Percentiles rank a stretch among this genome's conserved stretches.
Evolutionary conservation across 1,284 basidiomycete species (phyloP).

Genomic region (Ceratobasidium sp.): DNA sequence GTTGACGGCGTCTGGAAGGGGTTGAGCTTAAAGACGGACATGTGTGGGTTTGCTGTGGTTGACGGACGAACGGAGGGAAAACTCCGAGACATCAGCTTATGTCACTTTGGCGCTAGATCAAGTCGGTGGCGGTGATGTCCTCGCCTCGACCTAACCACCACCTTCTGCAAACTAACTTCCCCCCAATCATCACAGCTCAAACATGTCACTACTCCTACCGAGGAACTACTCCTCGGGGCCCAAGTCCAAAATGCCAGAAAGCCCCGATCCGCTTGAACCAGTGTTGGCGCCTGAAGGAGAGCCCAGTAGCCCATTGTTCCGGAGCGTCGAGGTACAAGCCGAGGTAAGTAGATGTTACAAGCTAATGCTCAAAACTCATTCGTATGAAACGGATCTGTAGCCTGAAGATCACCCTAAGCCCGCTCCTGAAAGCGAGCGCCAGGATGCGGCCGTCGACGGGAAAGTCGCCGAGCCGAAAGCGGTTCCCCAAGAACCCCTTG

Average conservation of each 20-base stretch:
- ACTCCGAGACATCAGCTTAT: no score
- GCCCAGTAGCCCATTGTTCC: neutral
- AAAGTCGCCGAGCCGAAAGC: neutral
- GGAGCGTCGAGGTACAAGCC: neutral
- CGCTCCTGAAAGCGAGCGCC: neutral
- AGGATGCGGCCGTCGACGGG: no score
- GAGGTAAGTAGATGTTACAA: neutral
- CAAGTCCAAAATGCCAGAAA: neutral
- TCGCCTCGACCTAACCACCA: no score
- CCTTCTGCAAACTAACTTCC: no score
- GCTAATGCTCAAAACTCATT: no score
- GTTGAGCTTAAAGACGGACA: no score
- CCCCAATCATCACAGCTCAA: no score
- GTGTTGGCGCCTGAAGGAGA: neutral
- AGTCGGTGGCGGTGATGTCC: no score
- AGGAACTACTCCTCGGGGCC: neutral
- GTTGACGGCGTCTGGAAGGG: no score
- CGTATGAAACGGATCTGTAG: neutral
- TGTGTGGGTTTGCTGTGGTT: no score
- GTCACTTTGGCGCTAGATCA: no score
- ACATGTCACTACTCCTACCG: neutral
- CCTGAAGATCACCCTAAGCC: neutral
- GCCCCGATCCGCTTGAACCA: neutral
- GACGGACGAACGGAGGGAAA: no score
- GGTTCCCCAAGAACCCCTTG: neutral